Base-by-base conservation (phyloP, 768 basidiomycete genomes). In the Boletus huronensis region DNA sequence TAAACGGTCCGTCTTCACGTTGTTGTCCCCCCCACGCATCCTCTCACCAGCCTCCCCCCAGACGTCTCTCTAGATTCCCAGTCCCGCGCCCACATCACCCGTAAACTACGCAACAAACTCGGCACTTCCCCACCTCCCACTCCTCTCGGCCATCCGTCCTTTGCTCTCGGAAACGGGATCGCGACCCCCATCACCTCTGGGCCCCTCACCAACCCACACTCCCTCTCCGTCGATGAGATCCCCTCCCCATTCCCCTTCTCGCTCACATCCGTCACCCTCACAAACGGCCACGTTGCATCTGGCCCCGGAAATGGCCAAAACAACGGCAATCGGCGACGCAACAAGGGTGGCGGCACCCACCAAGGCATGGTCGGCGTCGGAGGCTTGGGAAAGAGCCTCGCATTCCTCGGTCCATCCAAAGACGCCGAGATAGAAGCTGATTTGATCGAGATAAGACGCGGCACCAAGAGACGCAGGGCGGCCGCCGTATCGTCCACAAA, bases 241-340 rank as follows among this genome's bases (percentile, higher is more conserved):
- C 88, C 90, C 3, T 93, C 91, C 0, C 88, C 88, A 11, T 92
- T 90, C 76, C 88, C 90, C 0, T 76, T 90, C 10, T 80, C 87
- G 1, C 80, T 92, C 11, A 87, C 84, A 6, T 76, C 81, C 5
- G 79, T 77, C 16, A 74, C 76, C n/a, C 68, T 75, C 38, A 74
- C 73, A 3, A 73, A 66, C 36, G 62, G 73, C 50, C 57, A 72
- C 26, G 61, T 64, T 8, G 67, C 69, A 14, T 70, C 64, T 26
- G 74, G 68, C 48, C 72, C 63, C 35, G 77, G 72, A 28, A 62
- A 61, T n/a, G 74, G 69, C 14, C 74, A 76, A 11, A 77, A 74
- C 23, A 70, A 82, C 14, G 61, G 67, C 5, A 64, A 58, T 26
- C 63, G 69, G 46, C 65, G 82, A 52, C 75, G 82, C 55, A 75